Conservation (phyloP, 2,329 filamentous ascomycete species). For the Pestalotiopsis sp. region DNA sequence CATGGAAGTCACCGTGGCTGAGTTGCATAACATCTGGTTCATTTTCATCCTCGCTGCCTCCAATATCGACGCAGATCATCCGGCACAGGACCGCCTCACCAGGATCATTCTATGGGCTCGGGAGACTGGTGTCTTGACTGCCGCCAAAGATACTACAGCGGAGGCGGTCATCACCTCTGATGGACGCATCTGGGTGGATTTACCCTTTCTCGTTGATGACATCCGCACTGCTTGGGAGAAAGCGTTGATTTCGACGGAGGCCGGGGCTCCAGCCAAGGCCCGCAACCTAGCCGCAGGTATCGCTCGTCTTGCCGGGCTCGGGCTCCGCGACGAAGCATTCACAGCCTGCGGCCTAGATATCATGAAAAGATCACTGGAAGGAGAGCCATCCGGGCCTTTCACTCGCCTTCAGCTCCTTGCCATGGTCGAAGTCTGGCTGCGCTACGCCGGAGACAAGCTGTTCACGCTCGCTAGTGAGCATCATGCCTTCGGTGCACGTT, state of each 20-base stretch:
- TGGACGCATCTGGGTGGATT: constrained; percentile 13
- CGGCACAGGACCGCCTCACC: constrained; percentile 12
- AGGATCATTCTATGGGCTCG: constrained; percentile 9
- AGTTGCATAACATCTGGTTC: constrained; percentile 12
- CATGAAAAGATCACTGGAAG: constrained; percentile 1
- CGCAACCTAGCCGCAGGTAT: constrained; percentile 12
- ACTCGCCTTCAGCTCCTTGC: neutral
- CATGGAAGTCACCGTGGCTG: constrained; percentile 10
- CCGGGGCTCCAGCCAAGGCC: neutral
- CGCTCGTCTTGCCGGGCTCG: constrained; percentile 10
- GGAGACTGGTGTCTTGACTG: neutral
- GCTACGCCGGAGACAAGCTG: constrained; percentile 13
- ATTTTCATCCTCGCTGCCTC: constrained; percentile 2
- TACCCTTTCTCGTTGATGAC: constrained; percentile 12
- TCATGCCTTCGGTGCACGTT: neutral
- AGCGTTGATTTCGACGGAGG: neutral
- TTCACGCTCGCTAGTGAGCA: neutral
- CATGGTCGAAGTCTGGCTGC: constrained; percentile 11
- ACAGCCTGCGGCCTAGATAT: constrained; percentile 11
- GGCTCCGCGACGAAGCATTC: constrained; percentile 8
- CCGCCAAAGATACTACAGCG: neutral
- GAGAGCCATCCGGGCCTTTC: neutral
- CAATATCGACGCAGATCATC: constrained; percentile 13
- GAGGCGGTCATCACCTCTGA: neutral
- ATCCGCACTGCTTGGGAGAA: constrained; percentile 11